A percentile compares a stretch with the other conserved stretches of the same genome.
phyloP scores from a whole-genome alignment of 805 yeast genomes.

The Starmerella cellae region DNA sequence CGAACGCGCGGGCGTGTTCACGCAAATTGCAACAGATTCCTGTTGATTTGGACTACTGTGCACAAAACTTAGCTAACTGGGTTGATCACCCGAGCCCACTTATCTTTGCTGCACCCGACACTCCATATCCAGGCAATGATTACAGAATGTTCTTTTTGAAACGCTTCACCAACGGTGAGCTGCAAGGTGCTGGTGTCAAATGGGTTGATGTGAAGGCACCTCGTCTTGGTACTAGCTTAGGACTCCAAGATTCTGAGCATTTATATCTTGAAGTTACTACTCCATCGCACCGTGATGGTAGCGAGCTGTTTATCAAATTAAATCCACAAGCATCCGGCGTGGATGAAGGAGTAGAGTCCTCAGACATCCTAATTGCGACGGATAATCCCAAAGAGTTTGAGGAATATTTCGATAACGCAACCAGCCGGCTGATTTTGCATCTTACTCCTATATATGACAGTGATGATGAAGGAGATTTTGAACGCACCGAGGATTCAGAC shows the following conservation, averaged over 20 bases:
- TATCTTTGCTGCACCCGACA: constrained; percentile 15
- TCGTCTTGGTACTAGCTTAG: background rate
- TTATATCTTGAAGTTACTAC: background rate
- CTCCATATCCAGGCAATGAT: constrained; percentile 5
- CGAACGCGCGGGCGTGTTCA: constrained; percentile 12
- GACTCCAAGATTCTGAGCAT: background rate
- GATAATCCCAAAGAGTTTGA: constrained; percentile 6
- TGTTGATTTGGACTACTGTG: background rate
- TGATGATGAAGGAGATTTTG: constrained; percentile 17
- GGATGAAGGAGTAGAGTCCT: background rate
- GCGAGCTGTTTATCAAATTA: background rate
- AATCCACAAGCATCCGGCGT: background rate
- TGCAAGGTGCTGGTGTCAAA: background rate
- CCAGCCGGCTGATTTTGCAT: constrained; percentile 22
- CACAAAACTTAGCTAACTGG: constrained; percentile 14
- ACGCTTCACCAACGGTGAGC: background rate
- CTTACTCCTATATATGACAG: constrained; percentile 1
- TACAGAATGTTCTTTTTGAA: constrained; percentile 17
- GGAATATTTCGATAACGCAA: constrained; percentile 27
- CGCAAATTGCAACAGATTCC: constrained; percentile 8
- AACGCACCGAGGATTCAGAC: constrained; percentile 1
- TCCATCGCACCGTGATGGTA: background rate
- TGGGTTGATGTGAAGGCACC: background rate
- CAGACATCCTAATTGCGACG: constrained; percentile 7
- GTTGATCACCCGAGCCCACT: constrained; percentile 8